Evolutionary conservation across 2,329 filamentous ascomycete genomes (phyloP).

Genomic region (Fusarium protoensiforme): DNA sequence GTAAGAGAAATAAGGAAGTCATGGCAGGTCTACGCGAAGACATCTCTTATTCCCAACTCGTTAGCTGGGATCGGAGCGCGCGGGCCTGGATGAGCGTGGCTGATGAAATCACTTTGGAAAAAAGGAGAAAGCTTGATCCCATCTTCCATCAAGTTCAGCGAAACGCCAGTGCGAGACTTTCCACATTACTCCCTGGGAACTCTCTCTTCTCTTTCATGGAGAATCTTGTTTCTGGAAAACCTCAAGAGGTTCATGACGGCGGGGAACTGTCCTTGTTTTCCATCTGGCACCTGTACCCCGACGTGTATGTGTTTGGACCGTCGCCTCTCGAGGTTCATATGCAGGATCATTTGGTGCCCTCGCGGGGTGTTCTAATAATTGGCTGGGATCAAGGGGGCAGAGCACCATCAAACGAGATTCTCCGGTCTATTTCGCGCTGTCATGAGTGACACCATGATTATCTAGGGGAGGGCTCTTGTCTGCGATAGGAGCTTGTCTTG

Average conservation of each 20-base stretch:
- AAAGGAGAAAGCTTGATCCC: not conserved
- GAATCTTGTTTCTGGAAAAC: not conserved
- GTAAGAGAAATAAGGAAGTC: no score
- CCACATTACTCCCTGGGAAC: no score
- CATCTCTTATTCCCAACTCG: not conserved
- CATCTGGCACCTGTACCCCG: not conserved
- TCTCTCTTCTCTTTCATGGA: no score
- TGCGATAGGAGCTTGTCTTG: no score
- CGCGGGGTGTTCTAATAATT: not conserved
- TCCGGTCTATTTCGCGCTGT: not conserved
- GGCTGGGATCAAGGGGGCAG: not conserved
- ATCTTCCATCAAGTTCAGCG: no score
- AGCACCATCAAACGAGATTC: not conserved
- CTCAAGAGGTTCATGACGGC: not conserved
- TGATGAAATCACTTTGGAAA: no score
- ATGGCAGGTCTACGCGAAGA: no score
- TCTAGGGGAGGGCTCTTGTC: no score
- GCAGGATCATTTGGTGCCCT: not conserved
- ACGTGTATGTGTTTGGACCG: not conserved
- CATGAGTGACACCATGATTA: not conserved
- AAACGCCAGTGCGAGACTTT: no score
- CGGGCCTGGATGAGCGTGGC: no score
- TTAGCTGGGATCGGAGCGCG: not conserved
- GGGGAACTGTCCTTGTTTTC: not conserved
- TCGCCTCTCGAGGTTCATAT: not conserved